These are phyloP conservation scores for Phytopythium montanum DNA, from an alignment of 352 stramenopile species.

Conservation along the genomic window DNA sequence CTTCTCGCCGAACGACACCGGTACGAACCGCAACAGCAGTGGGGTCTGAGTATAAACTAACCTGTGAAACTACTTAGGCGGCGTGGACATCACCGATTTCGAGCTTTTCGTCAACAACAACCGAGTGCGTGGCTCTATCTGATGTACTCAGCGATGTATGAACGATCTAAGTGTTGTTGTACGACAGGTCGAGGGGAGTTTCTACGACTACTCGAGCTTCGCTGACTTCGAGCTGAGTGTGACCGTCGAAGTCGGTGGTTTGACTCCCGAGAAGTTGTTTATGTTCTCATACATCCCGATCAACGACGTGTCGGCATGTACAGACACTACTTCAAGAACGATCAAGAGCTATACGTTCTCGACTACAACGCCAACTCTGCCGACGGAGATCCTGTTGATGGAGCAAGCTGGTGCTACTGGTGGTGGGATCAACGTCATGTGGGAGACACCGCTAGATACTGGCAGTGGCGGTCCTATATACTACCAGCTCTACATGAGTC, in stretches of 20 bases:
- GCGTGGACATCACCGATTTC: constrained; percentile 27
- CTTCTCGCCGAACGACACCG: constrained; percentile 52
- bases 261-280: constrained; percentile 34
- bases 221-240: constrained; percentile 26
- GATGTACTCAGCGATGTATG: background rate
- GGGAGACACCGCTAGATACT: constrained; percentile 37
- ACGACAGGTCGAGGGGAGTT: constrained; percentile 21
- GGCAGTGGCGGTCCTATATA: constrained; percentile 26
- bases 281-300: constrained; percentile 34
- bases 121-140: too few species aligned
- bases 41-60: background rate
- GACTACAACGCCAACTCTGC: constrained; percentile 19
- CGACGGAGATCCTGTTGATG: constrained; percentile 24
- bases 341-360: constrained; percentile 13
- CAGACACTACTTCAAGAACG: background rate
- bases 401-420: constrained; percentile 38
- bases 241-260: constrained; percentile 42
- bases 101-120: constrained; percentile 32
- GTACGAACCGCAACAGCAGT: constrained; percentile 8
- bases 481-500: constrained; percentile 59
- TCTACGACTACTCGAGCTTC: constrained; percentile 18
- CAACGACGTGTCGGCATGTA: constrained; percentile 50
- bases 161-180: background rate
- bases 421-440: constrained; percentile 41
- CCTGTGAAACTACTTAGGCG: constrained; percentile 13